A percentile compares a stretch with the other conserved stretches of the same genome.
phyloP scores from a whole-genome alignment of 345 rosid genomes.

The Streptanthus diversifolius region DNA sequence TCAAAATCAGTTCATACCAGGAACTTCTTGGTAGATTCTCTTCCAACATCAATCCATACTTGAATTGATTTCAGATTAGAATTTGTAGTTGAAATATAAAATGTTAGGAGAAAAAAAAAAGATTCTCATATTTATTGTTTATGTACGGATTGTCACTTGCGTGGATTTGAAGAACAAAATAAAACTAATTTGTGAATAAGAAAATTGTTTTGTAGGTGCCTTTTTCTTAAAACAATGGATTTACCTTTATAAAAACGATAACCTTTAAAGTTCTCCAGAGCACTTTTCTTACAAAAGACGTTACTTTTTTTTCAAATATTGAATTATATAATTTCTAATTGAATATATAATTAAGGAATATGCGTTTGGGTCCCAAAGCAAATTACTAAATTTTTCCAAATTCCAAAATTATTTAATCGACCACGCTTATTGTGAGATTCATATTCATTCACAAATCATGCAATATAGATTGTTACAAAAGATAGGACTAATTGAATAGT shows the following conservation, averaged over 20 bases:
- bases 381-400: background rate
- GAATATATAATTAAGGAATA: background rate
- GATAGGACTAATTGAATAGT: background rate
- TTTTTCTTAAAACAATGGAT: constrained; percentile 12
- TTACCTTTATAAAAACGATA: constrained; percentile 6
- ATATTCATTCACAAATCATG: background rate
- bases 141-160: constrained; percentile 30
- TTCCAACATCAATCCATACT: background rate
- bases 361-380: background rate
- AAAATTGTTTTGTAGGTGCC: background rate
- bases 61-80: background rate
- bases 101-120: constrained; percentile 6
- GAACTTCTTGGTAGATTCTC: background rate
- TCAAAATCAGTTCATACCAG: too few relatives aligned
- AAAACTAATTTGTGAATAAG: constrained; percentile 7
- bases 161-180: constrained; percentile 14
- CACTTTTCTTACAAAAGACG: constrained; percentile 30
- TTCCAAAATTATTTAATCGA: background rate
- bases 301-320: constrained; percentile 8
- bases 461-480: background rate
- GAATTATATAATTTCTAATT: background rate
- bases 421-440: background rate
- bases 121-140: constrained; percentile 16
- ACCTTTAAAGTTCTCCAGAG: constrained; percentile 11
- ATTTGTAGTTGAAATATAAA: background rate